Base-by-base conservation (phyloP, 768 basidiomycete species). In the Boletus sensibilis region DNA sequence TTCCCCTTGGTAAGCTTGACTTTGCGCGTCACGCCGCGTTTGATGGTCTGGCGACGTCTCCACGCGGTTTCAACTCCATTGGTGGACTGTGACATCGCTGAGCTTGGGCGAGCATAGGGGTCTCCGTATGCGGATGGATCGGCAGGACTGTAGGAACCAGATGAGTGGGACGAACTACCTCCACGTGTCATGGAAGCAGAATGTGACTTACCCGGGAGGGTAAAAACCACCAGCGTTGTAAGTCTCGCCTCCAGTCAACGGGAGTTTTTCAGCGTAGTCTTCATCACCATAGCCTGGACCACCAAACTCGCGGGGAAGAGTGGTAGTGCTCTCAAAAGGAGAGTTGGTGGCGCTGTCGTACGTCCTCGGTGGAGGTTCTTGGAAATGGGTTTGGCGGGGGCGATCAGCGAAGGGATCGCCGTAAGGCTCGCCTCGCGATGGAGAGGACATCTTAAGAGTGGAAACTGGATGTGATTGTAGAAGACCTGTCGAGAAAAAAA, bases 1-100 rank as follows among this genome's bases (percentile, higher is more conserved):
- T 95, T 90, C 56, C 95, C 95, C 47, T 93, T 82, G 10, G 93
- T 96, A 61, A 98, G 86, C 71, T 92, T 90, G 77, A 98, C 90
- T 69, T 89, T 92, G 65, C 92, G 88, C n/a, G 93, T 95, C 23
- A 94, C 92, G 56, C 92, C 88, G 51, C 94, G 90, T 69, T 92
- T 92, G 74, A 94, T 90, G 33, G 90, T 93, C 73, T 96, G 93
- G 53, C 93, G 87, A 56, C 90, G 85, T 60, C 81, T 74, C 82
- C 82, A 84, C 3, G 83, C 85, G 48, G 75, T 82, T 56, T 87
- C 85, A 48, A 75, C 75, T 33, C 83, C 84, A 58, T 76, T 81
- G 20, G 79, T 81, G 39, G 82, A 79, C 20, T 78, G 75, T 0
- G 84, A 85, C 43, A 79, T 73, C 16, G 76, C 71, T 20, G 85